phyloP scores from a whole-genome alignment of 2,329 filamentous ascomycete genomes.

The Lasiodiplodia gonubiensis region DNA sequence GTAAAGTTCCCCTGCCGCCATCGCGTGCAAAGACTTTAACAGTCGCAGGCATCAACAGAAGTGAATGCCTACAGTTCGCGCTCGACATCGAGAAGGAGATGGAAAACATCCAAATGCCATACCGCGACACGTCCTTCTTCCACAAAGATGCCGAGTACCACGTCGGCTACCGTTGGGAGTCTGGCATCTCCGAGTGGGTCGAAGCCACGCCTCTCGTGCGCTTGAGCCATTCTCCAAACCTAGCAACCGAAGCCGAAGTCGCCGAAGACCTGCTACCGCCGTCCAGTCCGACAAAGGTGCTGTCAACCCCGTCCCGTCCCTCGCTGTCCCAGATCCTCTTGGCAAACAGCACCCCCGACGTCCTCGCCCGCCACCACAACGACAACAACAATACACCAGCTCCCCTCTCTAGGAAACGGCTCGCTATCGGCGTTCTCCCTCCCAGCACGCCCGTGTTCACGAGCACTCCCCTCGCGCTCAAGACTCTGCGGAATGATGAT shows the following conservation, averaged over 20 bases:
- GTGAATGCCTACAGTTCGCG: background rate
- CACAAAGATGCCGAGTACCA: conserved; percentile 2
- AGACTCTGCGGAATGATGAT: background rate
- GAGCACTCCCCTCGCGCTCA: background rate
- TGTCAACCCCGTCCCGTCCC: background rate
- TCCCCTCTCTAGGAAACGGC: background rate
- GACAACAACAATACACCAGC: background rate
- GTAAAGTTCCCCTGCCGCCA: background rate
- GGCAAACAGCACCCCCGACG: conserved; percentile 1
- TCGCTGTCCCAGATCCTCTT: conserved; percentile 9
- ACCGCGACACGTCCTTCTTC: background rate
- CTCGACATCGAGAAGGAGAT: conserved; percentile 3
- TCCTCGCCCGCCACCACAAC: background rate
- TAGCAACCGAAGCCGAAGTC: background rate
- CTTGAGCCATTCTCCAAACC: no score
- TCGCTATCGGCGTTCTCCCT: background rate
- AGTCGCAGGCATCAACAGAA: background rate
- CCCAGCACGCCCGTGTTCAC: background rate
- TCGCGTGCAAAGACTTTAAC: background rate
- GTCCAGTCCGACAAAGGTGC: background rate
- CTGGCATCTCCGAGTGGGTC: conserved; percentile 55
- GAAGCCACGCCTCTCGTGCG: conserved; percentile 43
- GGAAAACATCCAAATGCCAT: conserved; percentile 14
- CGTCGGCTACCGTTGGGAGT: conserved; percentile 50
- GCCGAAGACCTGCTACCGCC: background rate